Evolutionary conservation across 176 grass and related monocot species (phyloP).

Genomic region (Thalia dealbata): DNA sequence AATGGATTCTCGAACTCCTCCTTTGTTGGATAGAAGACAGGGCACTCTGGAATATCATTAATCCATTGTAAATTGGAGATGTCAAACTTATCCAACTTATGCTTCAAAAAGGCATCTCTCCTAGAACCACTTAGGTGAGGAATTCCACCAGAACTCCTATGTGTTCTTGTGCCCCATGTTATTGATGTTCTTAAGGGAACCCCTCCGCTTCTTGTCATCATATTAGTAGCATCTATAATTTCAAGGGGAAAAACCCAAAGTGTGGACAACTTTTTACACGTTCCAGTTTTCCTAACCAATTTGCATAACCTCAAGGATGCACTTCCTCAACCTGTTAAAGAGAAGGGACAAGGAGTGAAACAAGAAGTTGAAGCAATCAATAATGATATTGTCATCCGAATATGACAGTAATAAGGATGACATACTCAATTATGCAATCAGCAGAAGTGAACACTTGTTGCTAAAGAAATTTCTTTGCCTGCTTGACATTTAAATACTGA

Average conservation of each 20-base stretch:
- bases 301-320: constrained; percentile 43
- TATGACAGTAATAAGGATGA: not conserved
- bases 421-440: not conserved
- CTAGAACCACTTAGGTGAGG: constrained; percentile 15
- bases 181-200: constrained; percentile 45
- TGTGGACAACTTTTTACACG: constrained; percentile 35
- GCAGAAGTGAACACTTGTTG: not conserved
- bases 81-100: constrained; percentile 62
- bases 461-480: not conserved
- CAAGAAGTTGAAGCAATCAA: not conserved
- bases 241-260: constrained; percentile 23
- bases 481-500: not conserved
- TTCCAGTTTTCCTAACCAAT: constrained; percentile 40
- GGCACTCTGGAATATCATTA: constrained; percentile 70
- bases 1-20: constrained; percentile 83
- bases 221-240: not conserved
- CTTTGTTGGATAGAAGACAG: constrained; percentile 67
- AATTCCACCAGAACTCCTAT: constrained; percentile 16
- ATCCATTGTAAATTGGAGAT: constrained; percentile 83
- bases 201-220: constrained; percentile 56
- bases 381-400: not conserved
- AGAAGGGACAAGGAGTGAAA: constrained; percentile 7
- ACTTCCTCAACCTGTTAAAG: constrained; percentile 44
- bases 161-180: constrained; percentile 44
- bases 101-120: constrained; percentile 68